These are phyloP conservation scores for Typha latifolia DNA, from an alignment of 176 grass and related monocot species.

Conservation along the genomic window DNA sequence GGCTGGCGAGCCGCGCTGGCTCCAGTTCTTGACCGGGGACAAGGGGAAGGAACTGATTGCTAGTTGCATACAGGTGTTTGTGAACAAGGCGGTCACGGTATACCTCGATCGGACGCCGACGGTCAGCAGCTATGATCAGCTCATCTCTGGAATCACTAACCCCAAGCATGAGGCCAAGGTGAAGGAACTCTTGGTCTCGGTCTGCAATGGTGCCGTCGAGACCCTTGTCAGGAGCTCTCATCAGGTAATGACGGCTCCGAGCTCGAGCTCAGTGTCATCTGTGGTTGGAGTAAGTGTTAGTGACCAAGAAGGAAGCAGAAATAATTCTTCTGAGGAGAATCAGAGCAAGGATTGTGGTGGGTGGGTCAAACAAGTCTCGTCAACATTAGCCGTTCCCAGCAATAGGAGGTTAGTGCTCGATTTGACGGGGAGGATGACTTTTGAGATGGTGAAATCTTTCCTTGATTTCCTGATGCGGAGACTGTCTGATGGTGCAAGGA, in stretches of 20 bases:
- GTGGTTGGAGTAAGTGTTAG: neutral
- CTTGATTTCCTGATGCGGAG: slow-evolving; percentile 57
- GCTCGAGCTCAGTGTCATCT: neutral
- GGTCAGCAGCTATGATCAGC: slow-evolving; percentile 22
- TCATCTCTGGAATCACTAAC: slow-evolving; percentile 27
- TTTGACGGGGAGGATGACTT: slow-evolving; percentile 65
- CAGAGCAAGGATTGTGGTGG: too few relatives aligned
- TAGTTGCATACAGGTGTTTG: slow-evolving; percentile 55
- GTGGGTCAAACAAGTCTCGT: slow-evolving; percentile 14
- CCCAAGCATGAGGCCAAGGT: slow-evolving; percentile 58
- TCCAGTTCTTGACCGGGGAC: slow-evolving; percentile 42
- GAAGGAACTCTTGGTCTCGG: slow-evolving; percentile 64
- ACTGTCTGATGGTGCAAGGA: slow-evolving; percentile 39
- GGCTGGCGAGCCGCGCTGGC: slow-evolving; percentile 36
- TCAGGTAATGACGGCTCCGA: slow-evolving; percentile 14
- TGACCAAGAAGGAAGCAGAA: too few relatives aligned
- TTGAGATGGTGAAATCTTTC: slow-evolving; percentile 55
- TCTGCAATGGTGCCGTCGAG: slow-evolving; percentile 70
- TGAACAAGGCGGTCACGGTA: slow-evolving; percentile 47
- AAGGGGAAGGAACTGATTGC: slow-evolving; percentile 53
- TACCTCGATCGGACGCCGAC: slow-evolving; percentile 45
- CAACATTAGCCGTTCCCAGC: slow-evolving; percentile 44
- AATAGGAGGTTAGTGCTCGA: slow-evolving; percentile 77
- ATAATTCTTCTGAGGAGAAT: too few relatives aligned
- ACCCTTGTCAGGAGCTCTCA: slow-evolving; percentile 63